Percentiles rank a stretch among this genome's conserved stretches.
Evolutionary conservation across 2,329 filamentous ascomycete genomes (phyloP).

Genomic region (Stromatinia cepivora): DNA sequence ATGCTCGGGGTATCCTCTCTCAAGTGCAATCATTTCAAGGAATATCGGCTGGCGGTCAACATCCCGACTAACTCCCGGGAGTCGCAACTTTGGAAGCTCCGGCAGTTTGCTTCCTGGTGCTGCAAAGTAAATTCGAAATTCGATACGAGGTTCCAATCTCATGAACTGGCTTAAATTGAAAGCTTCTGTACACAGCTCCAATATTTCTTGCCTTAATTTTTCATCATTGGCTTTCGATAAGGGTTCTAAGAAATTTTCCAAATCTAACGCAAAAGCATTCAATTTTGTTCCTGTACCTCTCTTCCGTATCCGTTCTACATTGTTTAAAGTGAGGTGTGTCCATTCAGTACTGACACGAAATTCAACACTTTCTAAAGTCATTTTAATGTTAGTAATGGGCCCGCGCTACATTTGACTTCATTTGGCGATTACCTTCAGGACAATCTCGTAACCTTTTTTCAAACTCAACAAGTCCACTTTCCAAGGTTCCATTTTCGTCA

Average conservation of each 20-base stretch:
- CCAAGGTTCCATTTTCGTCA: not conserved
- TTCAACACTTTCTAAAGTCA: no score
- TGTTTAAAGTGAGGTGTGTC: not conserved
- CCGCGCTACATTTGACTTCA: not conserved
- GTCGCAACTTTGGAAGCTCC: no score
- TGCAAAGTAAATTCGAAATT: not conserved
- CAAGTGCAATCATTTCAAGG: no score
- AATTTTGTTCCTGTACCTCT: not conserved
- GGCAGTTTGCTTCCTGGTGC: not conserved
- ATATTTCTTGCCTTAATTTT: not conserved
- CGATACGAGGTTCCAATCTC: accelerated
- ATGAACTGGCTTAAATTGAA: not conserved
- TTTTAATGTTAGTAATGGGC: not conserved
- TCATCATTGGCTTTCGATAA: not conserved
- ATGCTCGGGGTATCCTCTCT: not conserved
- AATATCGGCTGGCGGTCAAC: no score
- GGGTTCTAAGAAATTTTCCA: not conserved
- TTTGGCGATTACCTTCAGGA: not conserved
- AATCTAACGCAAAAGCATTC: not conserved
- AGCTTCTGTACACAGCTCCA: not conserved
- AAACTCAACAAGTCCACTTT: constrained; percentile 11
- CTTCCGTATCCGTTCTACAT: not conserved
- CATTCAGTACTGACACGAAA: not conserved
- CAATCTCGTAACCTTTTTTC: not conserved
- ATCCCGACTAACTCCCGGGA: no score